Evolutionary conservation across 2,329 filamentous ascomycete species (phyloP), one percentile per base, ranked within the genome.

Genomic region (Exophiala sp.): DNA sequence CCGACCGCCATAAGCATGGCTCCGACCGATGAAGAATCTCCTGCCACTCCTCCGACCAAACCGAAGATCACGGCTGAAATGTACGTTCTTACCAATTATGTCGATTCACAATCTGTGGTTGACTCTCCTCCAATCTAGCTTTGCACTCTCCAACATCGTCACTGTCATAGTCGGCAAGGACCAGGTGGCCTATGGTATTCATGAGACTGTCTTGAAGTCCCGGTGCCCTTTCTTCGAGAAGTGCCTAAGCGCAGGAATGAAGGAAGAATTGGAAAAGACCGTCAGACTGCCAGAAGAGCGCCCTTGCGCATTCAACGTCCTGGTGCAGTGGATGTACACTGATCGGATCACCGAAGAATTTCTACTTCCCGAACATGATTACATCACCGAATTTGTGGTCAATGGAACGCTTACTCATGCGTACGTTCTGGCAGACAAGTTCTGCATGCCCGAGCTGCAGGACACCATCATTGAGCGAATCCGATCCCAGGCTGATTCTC

Each of bases 251-350:
- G 41, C 32, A 2, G 54, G 47, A 12, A 54, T 51, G 54, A 47
- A 44, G 36, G 54, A 54, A 42, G 18, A 34, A 11, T 29, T 50
- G 3, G 36, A 48, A 11, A 51, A 49, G 5, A 20, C 14, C 21
- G 44, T 59, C n/a, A 39, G 47, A 10, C 39, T 59, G 3, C 47
- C 47, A 5, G 47, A 54, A 4, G 57, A 57, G 5, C 43, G 52
- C 12, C 50, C 51, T 12, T 6, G 24, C 6, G 35, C 50, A 4
- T 52, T 60, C 24, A 38, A 47, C 8, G n/a, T 45, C 8, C 11
- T 60, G 2, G 38, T 50, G 36, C 34, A 47, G 6, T 60, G 51
- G 54, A 45, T 59, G 36, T 57, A 60, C 40, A 42, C 24, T 6
- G 21, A 33, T 5, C 14, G 10, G 6, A 20, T 44, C 5, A 11